Evolutionary conservation across 2,329 filamentous ascomycete species (phyloP).

Genomic region (Fusarium tuaranense): DNA sequence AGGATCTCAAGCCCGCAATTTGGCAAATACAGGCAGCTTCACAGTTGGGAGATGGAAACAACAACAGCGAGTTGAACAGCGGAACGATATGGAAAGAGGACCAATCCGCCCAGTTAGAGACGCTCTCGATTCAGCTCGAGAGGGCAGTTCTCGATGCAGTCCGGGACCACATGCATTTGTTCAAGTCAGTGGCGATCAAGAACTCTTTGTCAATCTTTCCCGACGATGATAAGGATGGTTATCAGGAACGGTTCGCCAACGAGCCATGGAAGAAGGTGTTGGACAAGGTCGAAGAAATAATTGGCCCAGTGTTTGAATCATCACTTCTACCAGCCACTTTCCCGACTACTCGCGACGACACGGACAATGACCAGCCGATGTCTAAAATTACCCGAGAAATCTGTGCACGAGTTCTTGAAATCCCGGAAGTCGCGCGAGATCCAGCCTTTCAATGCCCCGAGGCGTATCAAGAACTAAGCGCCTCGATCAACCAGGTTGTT

Average conservation of each 20-base stretch:
- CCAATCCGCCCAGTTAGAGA: neutral
- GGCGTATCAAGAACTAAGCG: neutral
- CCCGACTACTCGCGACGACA: neutral
- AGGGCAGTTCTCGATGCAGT: neutral
- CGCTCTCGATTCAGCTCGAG: conserved; percentile 5
- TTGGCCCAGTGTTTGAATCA: neutral
- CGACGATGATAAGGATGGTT: neutral
- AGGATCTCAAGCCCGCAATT: neutral
- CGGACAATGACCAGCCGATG: neutral
- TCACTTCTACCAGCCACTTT: neutral
- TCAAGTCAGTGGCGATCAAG: conserved; percentile 1
- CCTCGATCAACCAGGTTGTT: neutral
- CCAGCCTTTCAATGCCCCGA: neutral
- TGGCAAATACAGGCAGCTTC: neutral
- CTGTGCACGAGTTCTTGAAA: neutral
- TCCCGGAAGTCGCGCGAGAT: neutral
- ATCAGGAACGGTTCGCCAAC: neutral
- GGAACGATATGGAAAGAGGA: neutral
- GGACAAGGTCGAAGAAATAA: neutral
- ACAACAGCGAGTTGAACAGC: no score
- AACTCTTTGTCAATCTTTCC: neutral
- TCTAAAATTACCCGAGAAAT: neutral
- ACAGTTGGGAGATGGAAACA: neutral
- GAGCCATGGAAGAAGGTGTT: neutral
- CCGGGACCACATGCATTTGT: neutral